A percentile compares a stretch with the other conserved stretches of the same genome.
phyloP scores from a whole-genome alignment of 495 filamentous ascomycete genomes.

The Podospora didyma region DNA sequence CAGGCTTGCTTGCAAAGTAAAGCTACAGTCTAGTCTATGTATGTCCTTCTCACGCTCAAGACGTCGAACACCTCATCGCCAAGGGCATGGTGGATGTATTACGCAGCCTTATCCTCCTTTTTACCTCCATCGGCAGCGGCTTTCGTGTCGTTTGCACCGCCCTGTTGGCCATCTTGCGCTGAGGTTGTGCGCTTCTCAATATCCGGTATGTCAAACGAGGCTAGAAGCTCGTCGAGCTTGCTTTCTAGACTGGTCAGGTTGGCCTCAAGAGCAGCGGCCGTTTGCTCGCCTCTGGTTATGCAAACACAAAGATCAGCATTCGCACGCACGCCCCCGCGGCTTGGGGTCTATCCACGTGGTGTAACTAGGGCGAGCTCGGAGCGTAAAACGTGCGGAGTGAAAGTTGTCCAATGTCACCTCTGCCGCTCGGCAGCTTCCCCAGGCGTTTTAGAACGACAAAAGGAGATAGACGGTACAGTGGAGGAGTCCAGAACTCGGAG shows the following conservation, averaged over 20 bases:
- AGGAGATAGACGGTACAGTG: no score
- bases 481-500: no score
- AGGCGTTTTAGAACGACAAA: no score
- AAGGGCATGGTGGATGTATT: no score
- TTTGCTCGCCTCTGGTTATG: constrained; percentile 47
- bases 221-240: constrained; percentile 52
- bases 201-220: constrained; percentile 22
- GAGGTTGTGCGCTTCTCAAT: not conserved
- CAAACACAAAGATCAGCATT: constrained; percentile 2
- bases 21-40: no score
- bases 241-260: constrained; percentile 47
- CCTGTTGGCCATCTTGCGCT: not conserved
- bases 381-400: no score
- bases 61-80: no score
- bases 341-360: not conserved
- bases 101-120: not conserved
- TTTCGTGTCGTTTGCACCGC: not conserved
- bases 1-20: no score
- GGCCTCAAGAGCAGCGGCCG: constrained; percentile 51
- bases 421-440: no score
- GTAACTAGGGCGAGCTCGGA: no score
- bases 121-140: not conserved
- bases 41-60: no score
- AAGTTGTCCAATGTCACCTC: no score
- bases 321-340: not conserved